A percentile compares a stretch with the other conserved stretches of the same genome.
phyloP scores from a whole-genome alignment of 169 alveolate genomes.

The Cystoisospora suis region DNA sequence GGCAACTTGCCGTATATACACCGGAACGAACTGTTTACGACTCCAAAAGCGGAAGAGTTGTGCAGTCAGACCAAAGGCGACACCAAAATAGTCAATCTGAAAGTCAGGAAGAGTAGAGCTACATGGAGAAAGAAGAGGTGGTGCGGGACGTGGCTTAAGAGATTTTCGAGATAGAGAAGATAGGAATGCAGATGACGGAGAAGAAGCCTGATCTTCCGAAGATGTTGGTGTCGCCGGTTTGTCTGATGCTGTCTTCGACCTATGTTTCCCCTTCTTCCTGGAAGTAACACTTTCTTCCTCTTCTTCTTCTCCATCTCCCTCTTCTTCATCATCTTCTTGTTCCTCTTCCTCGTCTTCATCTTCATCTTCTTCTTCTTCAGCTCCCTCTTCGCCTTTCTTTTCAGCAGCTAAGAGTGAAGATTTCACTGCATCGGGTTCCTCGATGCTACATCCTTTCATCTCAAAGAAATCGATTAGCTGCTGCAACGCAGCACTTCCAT shows the following conservation, averaged over 20 bases:
- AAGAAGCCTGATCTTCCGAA: background rate
- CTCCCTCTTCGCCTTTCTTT: background rate
- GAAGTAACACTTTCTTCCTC: conserved; percentile 9
- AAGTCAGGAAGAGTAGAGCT: conserved; percentile 76
- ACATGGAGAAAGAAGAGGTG: conserved; percentile 83
- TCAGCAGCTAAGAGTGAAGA: background rate
- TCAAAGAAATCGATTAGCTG: conserved; percentile 74
- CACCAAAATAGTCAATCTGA: conserved; percentile 93
- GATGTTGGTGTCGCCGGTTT: conserved; percentile 65
- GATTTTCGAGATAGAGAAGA: background rate
- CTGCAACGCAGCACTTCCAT: conserved; percentile 94
- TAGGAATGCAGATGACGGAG: background rate
- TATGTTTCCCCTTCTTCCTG: conserved; percentile 50
- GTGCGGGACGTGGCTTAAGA: conserved; percentile 70
- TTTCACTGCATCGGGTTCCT: background rate
- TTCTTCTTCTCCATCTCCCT: background rate
- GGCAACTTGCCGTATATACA: conserved; percentile 92
- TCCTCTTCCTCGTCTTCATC: background rate
- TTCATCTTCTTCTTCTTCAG: conserved; percentile 20
- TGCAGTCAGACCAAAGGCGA: conserved; percentile 96
- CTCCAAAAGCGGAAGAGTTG: conserved; percentile 94
- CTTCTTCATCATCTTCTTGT: background rate
- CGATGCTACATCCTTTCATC: conserved; percentile 31
- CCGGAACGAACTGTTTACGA: conserved; percentile 90
- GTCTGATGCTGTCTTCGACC: background rate